Percentiles rank a stretch among this genome's conserved stretches.
Evolutionary conservation across 2,329 filamentous ascomycete species (phyloP).

Genomic region (Pseudopyrenochaeta lycopersici): DNA sequence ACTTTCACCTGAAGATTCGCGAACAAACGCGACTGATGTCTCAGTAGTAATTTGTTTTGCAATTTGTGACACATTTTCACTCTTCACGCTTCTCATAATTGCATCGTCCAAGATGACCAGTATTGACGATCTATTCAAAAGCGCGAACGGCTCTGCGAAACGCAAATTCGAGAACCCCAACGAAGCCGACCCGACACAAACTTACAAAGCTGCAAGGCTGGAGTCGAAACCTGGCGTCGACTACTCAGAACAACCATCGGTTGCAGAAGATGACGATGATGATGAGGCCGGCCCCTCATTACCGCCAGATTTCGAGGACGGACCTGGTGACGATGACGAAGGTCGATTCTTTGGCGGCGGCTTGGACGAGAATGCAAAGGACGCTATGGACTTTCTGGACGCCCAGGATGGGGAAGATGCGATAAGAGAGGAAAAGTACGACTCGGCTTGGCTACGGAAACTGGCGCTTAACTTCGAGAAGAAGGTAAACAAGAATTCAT

Average conservation of each 20-base stretch:
- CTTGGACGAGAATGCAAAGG: constrained; percentile 79
- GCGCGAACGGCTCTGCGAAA: constrained; percentile 61
- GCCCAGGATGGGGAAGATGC: constrained; percentile 65
- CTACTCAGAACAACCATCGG: constrained; percentile 56
- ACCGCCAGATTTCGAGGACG: constrained; percentile 64
- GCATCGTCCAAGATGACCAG: constrained; percentile 60
- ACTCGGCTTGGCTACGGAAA: constrained; percentile 82
- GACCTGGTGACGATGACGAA: constrained; percentile 76
- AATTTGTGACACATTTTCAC: not conserved
- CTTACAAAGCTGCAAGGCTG: constrained; percentile 69
- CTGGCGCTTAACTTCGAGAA: constrained; percentile 86
- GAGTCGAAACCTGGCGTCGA: constrained; percentile 60
- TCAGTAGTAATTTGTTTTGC: not conserved
- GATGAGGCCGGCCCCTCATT: constrained; percentile 63
- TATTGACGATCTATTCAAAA: constrained; percentile 71
- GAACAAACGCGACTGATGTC: constrained; percentile 5
- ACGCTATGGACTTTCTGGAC: constrained; percentile 90
- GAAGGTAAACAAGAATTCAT: constrained; percentile 88
- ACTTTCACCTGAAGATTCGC: not conserved
- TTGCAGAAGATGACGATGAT: constrained; percentile 57
- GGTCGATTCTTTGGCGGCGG: constrained; percentile 96
- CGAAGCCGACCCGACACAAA: constrained; percentile 64
- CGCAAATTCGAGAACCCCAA: constrained; percentile 67
- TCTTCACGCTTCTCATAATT: not conserved
- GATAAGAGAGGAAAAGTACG: constrained; percentile 76